Evolutionary conservation across 345 rosid genomes (phyloP), one percentile per base, ranked within the genome.

Genomic region (Anacardium occidentale): DNA sequence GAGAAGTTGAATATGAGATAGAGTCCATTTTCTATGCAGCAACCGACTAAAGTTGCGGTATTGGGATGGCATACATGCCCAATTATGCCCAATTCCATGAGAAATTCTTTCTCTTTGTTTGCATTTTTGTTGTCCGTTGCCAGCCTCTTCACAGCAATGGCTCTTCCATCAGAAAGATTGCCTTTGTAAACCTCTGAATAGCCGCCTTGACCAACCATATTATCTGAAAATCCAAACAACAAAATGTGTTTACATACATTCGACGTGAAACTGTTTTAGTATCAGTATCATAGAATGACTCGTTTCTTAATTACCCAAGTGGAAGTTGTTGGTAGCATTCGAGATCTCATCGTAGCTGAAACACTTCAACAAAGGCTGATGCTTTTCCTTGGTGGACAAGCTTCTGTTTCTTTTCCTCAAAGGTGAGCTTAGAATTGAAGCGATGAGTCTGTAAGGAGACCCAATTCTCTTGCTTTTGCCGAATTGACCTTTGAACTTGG

Each of bases 141-240:
- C 76, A 92, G 68, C 78, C 89, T 92, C 85, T 94, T 94, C 73
- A 92, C 97, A 15, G 98, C 98, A 44, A 92, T 81, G 21, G 76
- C 69, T 79, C 79, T 84, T 57, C 97, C 97, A 73, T 90, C 89
- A n/a, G 72, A 64, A 70, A 94, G 85, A 69, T 89, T 89, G 20
- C 98, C 98, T 82, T 87, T 87, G 73, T 92, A 94, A 42, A 94
- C 98, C 69, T 94, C 97, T 18, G 98, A 89, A 81, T 88, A 90
- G 22, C 97, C 98, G 15, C 98, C 97, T 81, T 84, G 72, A 9
- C 97, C 97, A 24, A 89, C 91, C 74, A 90, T 73, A 37, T 86
- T 86, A 54, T 87, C 98, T 94, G 83, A 52, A 62, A 65, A 55
- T 74, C 73, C 64, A 71, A 51, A 22, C 37, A 63, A 52, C 8